Conservation (phyloP, 2,329 filamentous ascomycete genomes). For the Ceratocystis harringtonii region DNA sequence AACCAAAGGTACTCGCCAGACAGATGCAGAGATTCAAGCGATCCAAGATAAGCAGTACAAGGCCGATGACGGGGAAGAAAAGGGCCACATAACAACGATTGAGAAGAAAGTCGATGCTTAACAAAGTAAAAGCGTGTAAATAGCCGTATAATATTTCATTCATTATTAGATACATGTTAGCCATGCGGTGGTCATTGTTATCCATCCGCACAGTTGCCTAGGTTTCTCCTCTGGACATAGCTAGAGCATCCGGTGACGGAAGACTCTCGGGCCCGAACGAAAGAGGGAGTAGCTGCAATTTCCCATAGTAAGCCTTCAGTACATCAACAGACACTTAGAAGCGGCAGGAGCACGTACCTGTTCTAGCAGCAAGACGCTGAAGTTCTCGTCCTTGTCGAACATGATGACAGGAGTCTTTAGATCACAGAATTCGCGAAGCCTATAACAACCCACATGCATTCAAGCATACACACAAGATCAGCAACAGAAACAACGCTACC, state of each 20-base stretch:
- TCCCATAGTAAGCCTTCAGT: not conserved
- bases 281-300: conserved; percentile 44
- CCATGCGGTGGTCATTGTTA: not conserved
- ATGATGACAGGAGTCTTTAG: conserved; percentile 68
- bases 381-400: conserved; percentile 72
- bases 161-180: not conserved
- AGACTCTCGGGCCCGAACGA: conserved; percentile 53
- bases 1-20: conserved; percentile 22
- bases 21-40: conserved; percentile 22
- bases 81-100: conserved; percentile 1
- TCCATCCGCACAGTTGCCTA: not conserved
- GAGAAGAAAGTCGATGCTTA: not conserved
- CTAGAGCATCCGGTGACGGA: conserved; percentile 22
- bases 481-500: not conserved
- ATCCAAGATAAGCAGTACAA: conserved; percentile 19
- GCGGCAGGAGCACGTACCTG: conserved; percentile 34
- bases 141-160: conserved; percentile 2
- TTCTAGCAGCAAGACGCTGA: conserved; percentile 52
- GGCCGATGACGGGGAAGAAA: conserved; percentile 15
- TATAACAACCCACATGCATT: conserved; percentile 22
- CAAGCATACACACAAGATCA: conserved; percentile 1
- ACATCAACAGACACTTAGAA: not conserved
- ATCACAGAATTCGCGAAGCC: conserved; percentile 62
- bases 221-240: not conserved
- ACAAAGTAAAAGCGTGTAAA: not conserved